Evolutionary conservation across 345 rosid genomes (phyloP).

Genomic region (Eucalyptus caleyi): DNA sequence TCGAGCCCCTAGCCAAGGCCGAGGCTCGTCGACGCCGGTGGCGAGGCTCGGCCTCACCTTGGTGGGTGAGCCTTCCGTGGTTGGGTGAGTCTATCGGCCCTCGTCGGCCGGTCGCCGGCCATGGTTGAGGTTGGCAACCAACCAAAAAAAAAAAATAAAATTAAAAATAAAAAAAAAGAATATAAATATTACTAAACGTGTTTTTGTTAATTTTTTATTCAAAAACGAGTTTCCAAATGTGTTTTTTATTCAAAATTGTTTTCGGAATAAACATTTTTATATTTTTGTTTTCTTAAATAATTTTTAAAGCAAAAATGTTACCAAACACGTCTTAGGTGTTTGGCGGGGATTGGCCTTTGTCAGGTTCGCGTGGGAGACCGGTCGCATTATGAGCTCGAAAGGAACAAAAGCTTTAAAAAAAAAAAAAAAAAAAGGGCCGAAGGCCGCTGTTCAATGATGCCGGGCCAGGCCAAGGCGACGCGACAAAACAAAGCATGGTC

Average conservation of each 20-base stretch:
- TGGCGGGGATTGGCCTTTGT: not conserved
- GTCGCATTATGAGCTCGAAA: not conserved
- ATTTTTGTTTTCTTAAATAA: no score
- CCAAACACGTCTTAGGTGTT: fast-evolving
- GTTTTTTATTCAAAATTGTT: fast-evolving
- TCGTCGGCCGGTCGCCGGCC: fast-evolving
- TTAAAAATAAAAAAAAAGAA: no score
- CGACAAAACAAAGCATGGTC: not conserved
- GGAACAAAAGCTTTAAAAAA: not conserved
- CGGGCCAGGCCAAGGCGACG: not conserved
- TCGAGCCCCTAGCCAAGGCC: no score
- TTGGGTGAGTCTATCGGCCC: no score
- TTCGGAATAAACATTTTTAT: fast-evolving
- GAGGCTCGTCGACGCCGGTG: fast-evolving
- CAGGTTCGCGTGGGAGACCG: not conserved
- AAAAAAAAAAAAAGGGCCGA: not conserved
- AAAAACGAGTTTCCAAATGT: fast-evolving
- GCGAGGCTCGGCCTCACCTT: no score
- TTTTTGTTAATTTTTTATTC: fast-evolving
- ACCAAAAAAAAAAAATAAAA: no score
- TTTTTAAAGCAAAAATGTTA: no score
- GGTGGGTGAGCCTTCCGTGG: no score
- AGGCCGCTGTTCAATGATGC: not conserved
- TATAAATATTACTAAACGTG: no score
- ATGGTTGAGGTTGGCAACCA: fast-evolving